Evolutionary conservation across 2,329 filamentous ascomycete species (phyloP).

Genomic region (Hymenoscyphus albidus): DNA sequence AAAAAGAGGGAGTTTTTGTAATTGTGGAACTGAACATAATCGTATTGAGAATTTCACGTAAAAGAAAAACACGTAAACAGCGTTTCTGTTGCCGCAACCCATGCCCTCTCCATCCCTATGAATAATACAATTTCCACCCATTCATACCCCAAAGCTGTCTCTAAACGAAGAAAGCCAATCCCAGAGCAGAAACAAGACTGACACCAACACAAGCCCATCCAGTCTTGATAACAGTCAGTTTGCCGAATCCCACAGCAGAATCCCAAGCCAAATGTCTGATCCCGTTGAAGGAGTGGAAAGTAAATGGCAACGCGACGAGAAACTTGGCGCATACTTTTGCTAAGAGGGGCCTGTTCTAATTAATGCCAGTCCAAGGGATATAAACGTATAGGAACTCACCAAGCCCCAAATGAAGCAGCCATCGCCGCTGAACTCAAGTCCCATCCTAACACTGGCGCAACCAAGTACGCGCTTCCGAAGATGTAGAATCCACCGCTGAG

Average conservation of each 20-base stretch:
- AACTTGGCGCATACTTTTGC: conserved; percentile 59
- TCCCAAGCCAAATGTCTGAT: conserved; percentile 71
- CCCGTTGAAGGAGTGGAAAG: conserved; percentile 66
- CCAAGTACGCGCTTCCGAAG: conserved; percentile 64
- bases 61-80: not conserved
- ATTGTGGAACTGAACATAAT: not conserved
- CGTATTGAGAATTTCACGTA: not conserved
- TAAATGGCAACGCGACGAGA: conserved; percentile 59
- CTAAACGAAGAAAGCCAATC: conserved; percentile 24
- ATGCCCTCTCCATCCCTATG: not conserved
- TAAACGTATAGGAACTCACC: conserved; percentile 28
- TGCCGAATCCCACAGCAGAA: conserved; percentile 56
- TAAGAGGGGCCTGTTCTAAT: conserved; percentile 41
- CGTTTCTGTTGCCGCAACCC: not conserved
- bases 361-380: not conserved
- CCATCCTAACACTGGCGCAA: conserved; percentile 61
- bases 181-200: conserved; percentile 45
- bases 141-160: not conserved
- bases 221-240: conserved; percentile 60
- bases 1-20: not conserved
- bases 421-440: conserved; percentile 62
- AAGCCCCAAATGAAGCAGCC: conserved; percentile 60
- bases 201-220: conserved; percentile 61
- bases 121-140: not conserved
- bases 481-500: conserved; percentile 62